Evolutionary conservation across 768 basidiomycete species (phyloP).

Genomic region (Boletus rubescentipes): DNA sequence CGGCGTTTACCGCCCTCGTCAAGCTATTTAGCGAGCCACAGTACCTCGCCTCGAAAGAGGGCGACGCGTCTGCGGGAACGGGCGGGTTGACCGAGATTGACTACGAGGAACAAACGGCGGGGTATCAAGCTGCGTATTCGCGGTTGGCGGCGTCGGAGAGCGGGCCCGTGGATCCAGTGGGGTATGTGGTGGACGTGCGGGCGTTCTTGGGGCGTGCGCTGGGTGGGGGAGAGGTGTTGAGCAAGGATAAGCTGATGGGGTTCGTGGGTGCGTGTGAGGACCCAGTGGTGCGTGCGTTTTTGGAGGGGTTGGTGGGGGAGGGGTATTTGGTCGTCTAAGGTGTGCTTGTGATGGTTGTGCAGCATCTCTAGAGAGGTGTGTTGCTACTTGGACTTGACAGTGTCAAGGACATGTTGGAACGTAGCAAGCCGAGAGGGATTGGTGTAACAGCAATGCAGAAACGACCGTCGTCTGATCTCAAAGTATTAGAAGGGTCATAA

Average conservation of each 20-base stretch:
- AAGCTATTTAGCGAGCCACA: conserved; percentile 80
- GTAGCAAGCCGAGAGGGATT: too few relatives aligned
- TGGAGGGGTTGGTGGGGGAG: conserved; percentile 33
- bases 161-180: conserved; percentile 57
- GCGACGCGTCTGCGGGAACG: neutral
- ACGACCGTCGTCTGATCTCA: too few relatives aligned
- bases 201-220: conserved; percentile 50
- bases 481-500: too few relatives aligned
- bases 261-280: conserved; percentile 26
- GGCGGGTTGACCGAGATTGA: conserved; percentile 70
- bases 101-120: conserved; percentile 84
- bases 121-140: conserved; percentile 94
- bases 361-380: too few relatives aligned
- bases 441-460: too few relatives aligned
- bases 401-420: too few relatives aligned
- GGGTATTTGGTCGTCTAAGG: conserved; percentile 26
- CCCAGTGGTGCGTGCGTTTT: conserved; percentile 25
- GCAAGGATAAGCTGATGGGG: conserved; percentile 15
- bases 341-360: neutral
- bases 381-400: too few relatives aligned
- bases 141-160: conserved; percentile 80
- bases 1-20: conserved; percentile 64
- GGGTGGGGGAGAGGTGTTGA: conserved; percentile 9
- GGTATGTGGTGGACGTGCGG: conserved; percentile 55
- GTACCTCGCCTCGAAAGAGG: conserved; percentile 44